Conservation (phyloP, 345 rosid genomes). For the Bretschneidera sinensis region DNA sequence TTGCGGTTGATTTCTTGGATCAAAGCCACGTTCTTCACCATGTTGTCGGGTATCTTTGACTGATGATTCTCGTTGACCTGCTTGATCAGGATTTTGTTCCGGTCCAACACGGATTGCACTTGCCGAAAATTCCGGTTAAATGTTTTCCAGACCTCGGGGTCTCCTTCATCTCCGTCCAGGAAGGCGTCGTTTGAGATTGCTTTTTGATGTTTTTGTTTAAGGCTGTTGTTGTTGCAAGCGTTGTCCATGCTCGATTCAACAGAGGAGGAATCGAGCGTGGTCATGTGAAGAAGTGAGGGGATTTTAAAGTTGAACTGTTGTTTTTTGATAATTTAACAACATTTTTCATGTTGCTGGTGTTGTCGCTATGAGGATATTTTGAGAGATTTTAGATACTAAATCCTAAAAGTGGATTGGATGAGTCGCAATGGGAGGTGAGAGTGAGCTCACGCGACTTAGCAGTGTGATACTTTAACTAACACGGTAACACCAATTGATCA, state of each 20-base stretch:
- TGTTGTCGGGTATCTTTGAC: conserved; percentile 64
- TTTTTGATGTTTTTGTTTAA: neutral
- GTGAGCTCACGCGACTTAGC: no score
- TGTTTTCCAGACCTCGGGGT: conserved; percentile 54
- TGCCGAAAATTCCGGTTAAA: conserved; percentile 49
- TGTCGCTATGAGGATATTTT: no score
- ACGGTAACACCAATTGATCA: neutral
- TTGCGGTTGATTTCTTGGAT: conserved; percentile 87
- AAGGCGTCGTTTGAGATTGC: conserved; percentile 16
- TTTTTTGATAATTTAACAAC: neutral
- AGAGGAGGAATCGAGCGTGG: conserved; percentile 14
- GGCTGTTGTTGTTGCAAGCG: no score
- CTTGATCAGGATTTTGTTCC: conserved; percentile 74
- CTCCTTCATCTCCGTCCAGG: conserved; percentile 31
- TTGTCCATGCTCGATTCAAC: conserved; percentile 23
- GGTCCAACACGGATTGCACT: conserved; percentile 75
- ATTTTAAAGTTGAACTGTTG: no score
- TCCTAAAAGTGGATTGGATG: no score
- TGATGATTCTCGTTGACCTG: conserved; percentile 92
- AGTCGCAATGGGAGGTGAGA: no score
- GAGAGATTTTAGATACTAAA: no score
- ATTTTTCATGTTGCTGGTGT: neutral
- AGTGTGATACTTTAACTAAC: no score
- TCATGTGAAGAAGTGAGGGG: no score
- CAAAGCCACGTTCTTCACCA: conserved; percentile 85